phyloP scores from a whole-genome alignment of 1,139 yeast genomes.

The Insectozyma bohioensis region DNA sequence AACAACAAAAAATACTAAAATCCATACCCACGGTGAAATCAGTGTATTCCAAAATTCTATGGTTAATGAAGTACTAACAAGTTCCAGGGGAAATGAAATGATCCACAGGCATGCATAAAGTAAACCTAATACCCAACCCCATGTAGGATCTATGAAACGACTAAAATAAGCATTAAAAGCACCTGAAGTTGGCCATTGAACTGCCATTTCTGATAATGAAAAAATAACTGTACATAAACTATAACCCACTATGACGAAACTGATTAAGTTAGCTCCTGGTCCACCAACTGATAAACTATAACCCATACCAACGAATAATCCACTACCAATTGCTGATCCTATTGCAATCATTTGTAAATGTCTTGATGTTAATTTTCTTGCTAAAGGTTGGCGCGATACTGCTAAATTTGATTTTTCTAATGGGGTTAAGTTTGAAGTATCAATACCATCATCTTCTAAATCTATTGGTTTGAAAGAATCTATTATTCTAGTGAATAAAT shows the following conservation, averaged over 20 bases:
- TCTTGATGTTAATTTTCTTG: constrained; percentile 37
- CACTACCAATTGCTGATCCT: constrained; percentile 41
- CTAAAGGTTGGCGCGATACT: constrained; percentile 37
- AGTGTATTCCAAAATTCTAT: constrained; percentile 39
- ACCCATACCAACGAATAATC: constrained; percentile 61
- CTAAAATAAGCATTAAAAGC: constrained; percentile 57
- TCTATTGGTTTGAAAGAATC: constrained; percentile 44
- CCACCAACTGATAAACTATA: constrained; percentile 66
- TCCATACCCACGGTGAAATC: constrained; percentile 45
- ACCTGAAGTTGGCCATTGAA: constrained; percentile 62
- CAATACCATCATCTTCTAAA: constrained; percentile 42
- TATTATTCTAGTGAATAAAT: constrained; percentile 18
- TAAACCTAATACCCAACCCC: constrained; percentile 54
- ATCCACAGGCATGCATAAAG: constrained; percentile 45
- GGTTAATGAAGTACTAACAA: constrained; percentile 46
- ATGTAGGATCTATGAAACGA: constrained; percentile 60
- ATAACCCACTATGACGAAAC: constrained; percentile 42
- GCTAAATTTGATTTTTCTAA: constrained; percentile 39
- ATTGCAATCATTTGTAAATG: constrained; percentile 48
- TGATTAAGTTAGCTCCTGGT: constrained; percentile 63
- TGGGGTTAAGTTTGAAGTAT: constrained; percentile 24
- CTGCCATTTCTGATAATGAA: constrained; percentile 62
- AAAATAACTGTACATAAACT: constrained; percentile 54
- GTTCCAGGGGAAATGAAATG: constrained; percentile 43
- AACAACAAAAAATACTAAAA: constrained; percentile 38